These are phyloP conservation scores for Tuctoria greenei DNA, from an alignment of 176 grass and related monocot genomes.

Conservation along the genomic window DNA sequence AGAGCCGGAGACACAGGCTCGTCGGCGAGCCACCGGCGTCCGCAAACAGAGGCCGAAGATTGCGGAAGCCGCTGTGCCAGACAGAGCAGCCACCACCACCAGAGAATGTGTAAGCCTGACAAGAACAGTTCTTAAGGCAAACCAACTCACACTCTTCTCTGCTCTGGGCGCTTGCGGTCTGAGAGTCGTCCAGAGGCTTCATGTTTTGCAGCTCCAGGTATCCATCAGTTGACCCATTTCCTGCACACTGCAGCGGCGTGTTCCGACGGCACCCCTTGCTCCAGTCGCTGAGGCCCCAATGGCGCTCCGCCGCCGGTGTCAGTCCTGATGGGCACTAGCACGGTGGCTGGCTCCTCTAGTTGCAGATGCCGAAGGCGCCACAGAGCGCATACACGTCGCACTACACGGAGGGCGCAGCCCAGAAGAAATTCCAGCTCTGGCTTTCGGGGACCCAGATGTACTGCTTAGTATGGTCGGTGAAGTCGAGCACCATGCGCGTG, in stretches of 20 bases:
- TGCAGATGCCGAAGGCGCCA: slow-evolving; percentile 29
- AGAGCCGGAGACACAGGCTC: slow-evolving; percentile 21
- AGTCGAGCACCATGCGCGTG: slow-evolving; percentile 46
- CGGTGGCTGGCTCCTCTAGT: slow-evolving; percentile 26
- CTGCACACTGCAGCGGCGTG: background rate
- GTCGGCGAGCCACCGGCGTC: background rate
- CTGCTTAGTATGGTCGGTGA: slow-evolving; percentile 36
- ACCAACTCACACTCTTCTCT: slow-evolving; percentile 12
- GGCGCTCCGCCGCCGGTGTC: background rate
- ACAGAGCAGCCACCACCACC: slow-evolving; percentile 11
- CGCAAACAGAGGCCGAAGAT: background rate
- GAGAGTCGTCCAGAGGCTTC: slow-evolving; percentile 17
- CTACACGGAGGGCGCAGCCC: slow-evolving; percentile 36
- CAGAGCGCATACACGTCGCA: slow-evolving; percentile 39
- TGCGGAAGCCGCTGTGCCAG: slow-evolving; percentile 31
- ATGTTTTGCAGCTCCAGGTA: slow-evolving; percentile 1
- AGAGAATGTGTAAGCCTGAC: slow-evolving; percentile 38
- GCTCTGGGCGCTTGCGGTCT: background rate
- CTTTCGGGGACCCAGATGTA: slow-evolving; percentile 23
- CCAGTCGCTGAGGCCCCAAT: slow-evolving; percentile 40
- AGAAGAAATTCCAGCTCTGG: slow-evolving; percentile 32
- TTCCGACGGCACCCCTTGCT: slow-evolving; percentile 8
- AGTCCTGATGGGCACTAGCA: slow-evolving; percentile 40
- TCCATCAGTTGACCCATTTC: background rate
- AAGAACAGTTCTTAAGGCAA: slow-evolving; percentile 29